Evolutionary conservation across 768 basidiomycete genomes (phyloP), one percentile per base, ranked within the genome.

Genomic region (Cystobasidium onofrii): DNA sequence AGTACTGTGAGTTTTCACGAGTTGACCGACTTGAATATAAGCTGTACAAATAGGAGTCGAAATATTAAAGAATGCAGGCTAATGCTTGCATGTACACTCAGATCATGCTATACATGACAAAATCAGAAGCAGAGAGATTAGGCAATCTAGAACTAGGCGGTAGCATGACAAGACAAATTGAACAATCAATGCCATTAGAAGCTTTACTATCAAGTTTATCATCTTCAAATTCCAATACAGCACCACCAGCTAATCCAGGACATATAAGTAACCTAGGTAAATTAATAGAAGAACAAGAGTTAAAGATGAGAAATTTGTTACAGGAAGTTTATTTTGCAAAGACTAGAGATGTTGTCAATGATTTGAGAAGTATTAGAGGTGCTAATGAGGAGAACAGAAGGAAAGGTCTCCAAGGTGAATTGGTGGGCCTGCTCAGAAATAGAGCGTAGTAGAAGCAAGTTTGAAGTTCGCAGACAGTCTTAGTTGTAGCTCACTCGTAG

Each of bases 281-380:
- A 76, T 89, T 97, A 88, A 88, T 99, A 76, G 96, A 99, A 81
- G 96, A 98, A 76, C 94, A 95, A 91, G 96, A 99, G 82, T 92
- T 94, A 81, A 98, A 98, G 84, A 93, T 98, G 92, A 86, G 96
- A 44, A 96, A 96, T 81, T 83, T 92, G 71, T 84, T 99, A 61
- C 75, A 73, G 3, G 79, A 80, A 67, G 78, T 80, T 12, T 79
- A 78, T 75, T 78, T 80, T 15, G 74, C 73, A 12, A 78, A 97
- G 44, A 79, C 95, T 62, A 89, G 90, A 76, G 94, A 99, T 80
- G 88, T 99, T 69, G 88, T 96, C 20, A 90, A 90, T 78, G 93
- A 96, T 80, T 85, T 99, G 66, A 86, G 95, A 63, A 92, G 90
- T 76, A 83, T 90, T 41, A 90, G 90, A 62, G 91, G 95, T 77